A percentile compares a stretch with the other conserved stretches of the same genome.
Conservation (phyloP, 805 yeast genomes). For the Sugiyamaella chiloensis region DNA sequence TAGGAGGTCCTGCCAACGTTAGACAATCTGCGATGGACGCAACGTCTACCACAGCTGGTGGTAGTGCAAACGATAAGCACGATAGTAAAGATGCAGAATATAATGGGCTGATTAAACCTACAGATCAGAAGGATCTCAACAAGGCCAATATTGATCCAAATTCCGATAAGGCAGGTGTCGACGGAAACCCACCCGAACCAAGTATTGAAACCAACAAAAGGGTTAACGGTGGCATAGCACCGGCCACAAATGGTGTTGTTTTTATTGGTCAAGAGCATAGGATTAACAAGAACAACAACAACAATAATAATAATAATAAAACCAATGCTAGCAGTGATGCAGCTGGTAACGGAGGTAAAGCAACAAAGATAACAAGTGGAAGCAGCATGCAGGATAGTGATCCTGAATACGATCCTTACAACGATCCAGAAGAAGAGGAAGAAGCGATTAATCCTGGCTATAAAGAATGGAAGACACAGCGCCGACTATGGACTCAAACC, state of each 20-base stretch:
- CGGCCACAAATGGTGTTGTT: not conserved
- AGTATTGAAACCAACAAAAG: too few species aligned
- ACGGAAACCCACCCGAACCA: not conserved
- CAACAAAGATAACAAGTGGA: not conserved
- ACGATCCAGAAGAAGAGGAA: slow-evolving; percentile 26
- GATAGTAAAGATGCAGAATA: not conserved
- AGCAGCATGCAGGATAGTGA: not conserved
- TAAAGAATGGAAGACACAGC: slow-evolving; percentile 64
- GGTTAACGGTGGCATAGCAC: not conserved
- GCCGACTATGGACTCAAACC: slow-evolving; percentile 58
- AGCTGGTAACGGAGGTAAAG: not conserved
- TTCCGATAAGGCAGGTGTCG: not conserved
- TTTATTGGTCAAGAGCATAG: not conserved
- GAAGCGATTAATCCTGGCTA: slow-evolving; percentile 52
- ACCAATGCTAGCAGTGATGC: not conserved
- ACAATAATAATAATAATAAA: not conserved
- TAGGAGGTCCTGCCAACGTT: not conserved
- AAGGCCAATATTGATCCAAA: not conserved
- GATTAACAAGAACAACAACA: slow-evolving; percentile 2
- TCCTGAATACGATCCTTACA: not conserved
- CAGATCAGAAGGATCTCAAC: not conserved
- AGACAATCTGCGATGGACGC: not conserved
- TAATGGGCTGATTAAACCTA: not conserved
- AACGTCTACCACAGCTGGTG: not conserved
- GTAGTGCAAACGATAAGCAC: not conserved